Conservation (phyloP, 768 basidiomycete species). For the Phylloporus sp. region DNA sequence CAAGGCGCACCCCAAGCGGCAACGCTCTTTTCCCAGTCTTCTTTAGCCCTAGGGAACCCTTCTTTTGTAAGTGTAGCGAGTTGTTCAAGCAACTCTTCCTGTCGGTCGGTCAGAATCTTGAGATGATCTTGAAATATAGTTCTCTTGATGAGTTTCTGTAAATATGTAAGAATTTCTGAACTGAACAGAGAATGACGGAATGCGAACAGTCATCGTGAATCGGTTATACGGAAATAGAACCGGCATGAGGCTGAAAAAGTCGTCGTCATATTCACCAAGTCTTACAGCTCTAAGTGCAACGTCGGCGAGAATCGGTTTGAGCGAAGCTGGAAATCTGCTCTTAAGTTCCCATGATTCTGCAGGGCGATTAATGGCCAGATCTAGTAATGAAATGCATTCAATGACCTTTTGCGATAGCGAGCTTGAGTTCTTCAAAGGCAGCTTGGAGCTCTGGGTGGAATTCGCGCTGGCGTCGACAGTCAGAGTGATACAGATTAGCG, state of each 20-base stretch:
- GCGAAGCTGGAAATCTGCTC: conserved; percentile 81
- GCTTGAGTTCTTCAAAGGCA: conserved; percentile 57
- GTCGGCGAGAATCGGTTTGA: conserved; percentile 70
- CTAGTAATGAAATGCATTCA: background rate
- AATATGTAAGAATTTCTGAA: conserved; percentile 6
- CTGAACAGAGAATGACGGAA: background rate
- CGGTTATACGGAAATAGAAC: conserved; percentile 90
- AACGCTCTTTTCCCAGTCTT: conserved; percentile 74
- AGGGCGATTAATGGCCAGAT: background rate
- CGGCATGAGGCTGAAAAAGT: conserved; percentile 89
- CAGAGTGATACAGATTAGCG: background rate
- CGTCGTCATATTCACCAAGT: conserved; percentile 87
- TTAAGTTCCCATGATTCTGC: conserved; percentile 76
- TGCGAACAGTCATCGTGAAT: conserved; percentile 83
- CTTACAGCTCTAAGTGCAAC: conserved; percentile 76
- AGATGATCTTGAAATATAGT: conserved; percentile 78
- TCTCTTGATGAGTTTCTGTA: conserved; percentile 87
- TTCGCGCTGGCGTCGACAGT: conserved; percentile 39
- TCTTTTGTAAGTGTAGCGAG: conserved; percentile 59
- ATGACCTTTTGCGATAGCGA: conserved; percentile 57
- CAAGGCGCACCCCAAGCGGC: conserved; percentile 58
- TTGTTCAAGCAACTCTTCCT: conserved; percentile 64
- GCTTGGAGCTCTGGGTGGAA: conserved; percentile 71
- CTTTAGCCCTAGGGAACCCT: conserved; percentile 64
- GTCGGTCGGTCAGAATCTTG: conserved; percentile 58